Percentiles rank a stretch among this genome's conserved stretches.
Conservation (phyloP, 129 eudicot genomes). For the Deinandra increscens region DNA sequence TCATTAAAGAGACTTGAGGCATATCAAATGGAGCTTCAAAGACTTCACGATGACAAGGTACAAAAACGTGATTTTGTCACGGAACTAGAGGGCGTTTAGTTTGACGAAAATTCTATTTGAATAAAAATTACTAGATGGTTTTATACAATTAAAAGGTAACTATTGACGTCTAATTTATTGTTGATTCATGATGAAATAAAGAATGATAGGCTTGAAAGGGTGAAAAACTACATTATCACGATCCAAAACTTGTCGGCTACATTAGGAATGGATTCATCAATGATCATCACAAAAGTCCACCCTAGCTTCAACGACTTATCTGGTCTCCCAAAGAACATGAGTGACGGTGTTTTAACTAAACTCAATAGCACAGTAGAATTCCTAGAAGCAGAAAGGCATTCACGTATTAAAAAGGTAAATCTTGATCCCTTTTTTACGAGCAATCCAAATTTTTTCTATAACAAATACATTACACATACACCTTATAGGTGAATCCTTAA, state of each 20-base stretch:
- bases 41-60: slow-evolving; percentile 86
- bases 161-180: neutral
- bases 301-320: slow-evolving; percentile 89
- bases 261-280: slow-evolving; percentile 84
- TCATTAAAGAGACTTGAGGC: slow-evolving; percentile 86
- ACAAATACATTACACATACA: too few species aligned
- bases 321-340: slow-evolving; percentile 83
- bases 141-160: too few species aligned
- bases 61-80: too few species aligned
- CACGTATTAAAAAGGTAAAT: slow-evolving; percentile 65
- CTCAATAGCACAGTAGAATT: slow-evolving; percentile 68
- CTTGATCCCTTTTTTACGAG: too few species aligned
- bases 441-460: too few species aligned
- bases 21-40: slow-evolving; percentile 78
- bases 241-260: slow-evolving; percentile 59
- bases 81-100: too few species aligned
- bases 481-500: too few species aligned
- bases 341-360: slow-evolving; percentile 59
- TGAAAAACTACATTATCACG: slow-evolving; percentile 48
- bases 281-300: slow-evolving; percentile 82
- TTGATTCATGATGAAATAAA: neutral
- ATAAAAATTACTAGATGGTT: too few species aligned
- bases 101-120: too few species aligned
- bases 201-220: slow-evolving; percentile 69
- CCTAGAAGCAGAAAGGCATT: slow-evolving; percentile 72